phyloP scores from a whole-genome alignment of 441 rosid species.

The Jatropha podagrica region DNA sequence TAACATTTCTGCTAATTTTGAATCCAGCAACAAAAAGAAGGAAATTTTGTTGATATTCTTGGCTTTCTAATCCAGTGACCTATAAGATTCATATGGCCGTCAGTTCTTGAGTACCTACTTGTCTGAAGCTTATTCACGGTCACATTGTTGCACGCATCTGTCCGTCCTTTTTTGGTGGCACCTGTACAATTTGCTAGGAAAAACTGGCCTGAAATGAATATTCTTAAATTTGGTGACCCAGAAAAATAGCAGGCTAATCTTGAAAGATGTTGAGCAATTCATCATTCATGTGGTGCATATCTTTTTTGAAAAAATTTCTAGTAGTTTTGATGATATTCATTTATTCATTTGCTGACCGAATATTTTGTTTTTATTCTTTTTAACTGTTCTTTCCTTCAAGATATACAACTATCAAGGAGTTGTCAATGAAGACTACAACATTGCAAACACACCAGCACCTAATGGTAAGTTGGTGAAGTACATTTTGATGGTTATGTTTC shows the following conservation, averaged over 20 bases:
- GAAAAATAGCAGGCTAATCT: neutral
- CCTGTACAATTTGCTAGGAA: neutral
- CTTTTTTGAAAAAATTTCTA: neutral
- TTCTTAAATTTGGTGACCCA: neutral
- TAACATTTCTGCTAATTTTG: neutral
- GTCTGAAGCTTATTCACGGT: neutral
- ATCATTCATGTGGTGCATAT: neutral
- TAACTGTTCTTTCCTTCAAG: slow-evolving; percentile 37
- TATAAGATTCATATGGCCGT: neutral
- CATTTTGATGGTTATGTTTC: neutral
- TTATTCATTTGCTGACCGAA: slow-evolving; percentile 6
- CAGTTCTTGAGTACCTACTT: neutral
- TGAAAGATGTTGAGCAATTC: neutral
- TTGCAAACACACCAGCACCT: slow-evolving; percentile 89
- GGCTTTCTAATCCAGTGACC: neutral
- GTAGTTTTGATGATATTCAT: neutral
- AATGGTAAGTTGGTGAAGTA: slow-evolving; percentile 47
- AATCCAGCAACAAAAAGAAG: neutral
- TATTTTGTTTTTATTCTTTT: neutral
- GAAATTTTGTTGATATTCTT: neutral
- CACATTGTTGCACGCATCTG: neutral
- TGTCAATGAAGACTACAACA: slow-evolving; percentile 79
- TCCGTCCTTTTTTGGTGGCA: neutral
- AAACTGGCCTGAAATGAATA: slow-evolving; percentile 5
- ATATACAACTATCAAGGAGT: slow-evolving; percentile 93